phyloP scores from a whole-genome alignment of 176 grass and related monocot species.

The Carex scoparia region DNA sequence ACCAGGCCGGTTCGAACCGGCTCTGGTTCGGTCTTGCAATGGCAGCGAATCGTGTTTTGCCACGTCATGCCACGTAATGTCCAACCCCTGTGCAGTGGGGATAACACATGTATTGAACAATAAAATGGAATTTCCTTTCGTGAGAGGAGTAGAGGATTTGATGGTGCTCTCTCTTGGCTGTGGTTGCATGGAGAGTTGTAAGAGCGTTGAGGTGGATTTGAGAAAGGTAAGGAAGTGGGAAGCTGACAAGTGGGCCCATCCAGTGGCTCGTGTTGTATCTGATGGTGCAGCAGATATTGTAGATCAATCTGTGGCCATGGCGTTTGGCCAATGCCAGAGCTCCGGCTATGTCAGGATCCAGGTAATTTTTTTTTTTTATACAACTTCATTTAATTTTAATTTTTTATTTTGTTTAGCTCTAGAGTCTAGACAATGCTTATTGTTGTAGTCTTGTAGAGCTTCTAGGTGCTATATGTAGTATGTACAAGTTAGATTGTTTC shows the following conservation, averaged over 20 bases:
- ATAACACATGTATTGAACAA: conserved; percentile 98
- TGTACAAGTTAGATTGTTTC: too few relatives aligned
- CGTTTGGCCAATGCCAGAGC: conserved; percentile 76
- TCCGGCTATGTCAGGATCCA: conserved; percentile 91
- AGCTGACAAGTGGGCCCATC: conserved; percentile 77
- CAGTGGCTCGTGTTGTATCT: conserved; percentile 66
- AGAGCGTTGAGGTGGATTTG: conserved; percentile 17
- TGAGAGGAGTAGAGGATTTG: conserved; percentile 93
- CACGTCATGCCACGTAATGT: conserved; percentile 73
- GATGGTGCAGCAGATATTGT: conserved; percentile 86
- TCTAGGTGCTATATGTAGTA: too few relatives aligned
- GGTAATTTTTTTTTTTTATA: conserved; percentile 30
- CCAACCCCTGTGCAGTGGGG: conserved; percentile 68
- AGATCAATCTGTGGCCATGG: conserved; percentile 92
- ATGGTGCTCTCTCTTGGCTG: conserved; percentile 93
- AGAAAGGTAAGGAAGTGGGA: conserved; percentile 61
- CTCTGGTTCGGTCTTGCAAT: conserved; percentile 65
- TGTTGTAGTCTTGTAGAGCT: too few relatives aligned
- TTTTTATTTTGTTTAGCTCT: not conserved
- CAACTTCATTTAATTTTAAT: not conserved
- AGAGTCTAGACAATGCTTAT: too few relatives aligned
- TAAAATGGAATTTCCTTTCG: conserved; percentile 91
- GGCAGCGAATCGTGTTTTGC: conserved; percentile 52
- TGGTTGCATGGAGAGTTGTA: conserved; percentile 37
- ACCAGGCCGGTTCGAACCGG: conserved; percentile 73